Conservation (phyloP, 306 rosid genomes). For the Rosa lucieae region DNA sequence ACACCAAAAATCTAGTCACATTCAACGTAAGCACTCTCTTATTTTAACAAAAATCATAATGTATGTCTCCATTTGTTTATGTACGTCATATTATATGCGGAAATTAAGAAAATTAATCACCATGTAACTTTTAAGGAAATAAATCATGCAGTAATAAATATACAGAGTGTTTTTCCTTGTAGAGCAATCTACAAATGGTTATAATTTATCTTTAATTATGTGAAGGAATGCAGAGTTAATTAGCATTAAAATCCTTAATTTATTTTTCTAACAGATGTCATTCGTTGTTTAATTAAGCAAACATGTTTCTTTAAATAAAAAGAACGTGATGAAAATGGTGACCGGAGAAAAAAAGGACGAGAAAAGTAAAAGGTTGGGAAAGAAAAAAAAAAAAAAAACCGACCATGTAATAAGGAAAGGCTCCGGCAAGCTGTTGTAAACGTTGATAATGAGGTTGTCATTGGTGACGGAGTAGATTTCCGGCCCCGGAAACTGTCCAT, state of each 20-base stretch:
- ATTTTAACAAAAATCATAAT: too few species aligned
- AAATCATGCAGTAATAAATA: not conserved
- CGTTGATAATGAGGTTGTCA: conserved; percentile 80
- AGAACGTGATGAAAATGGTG: not conserved
- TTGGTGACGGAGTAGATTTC: conserved; percentile 75
- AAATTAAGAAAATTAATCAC: too few species aligned
- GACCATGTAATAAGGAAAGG: conserved; percentile 90
- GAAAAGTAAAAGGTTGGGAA: not conserved
- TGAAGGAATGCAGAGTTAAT: not conserved
- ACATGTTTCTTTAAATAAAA: not conserved
- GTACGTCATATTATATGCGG: not conserved
- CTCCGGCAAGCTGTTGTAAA: conserved; percentile 66
- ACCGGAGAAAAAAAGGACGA: not conserved
- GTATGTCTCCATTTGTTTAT: not conserved
- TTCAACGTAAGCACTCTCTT: not conserved
- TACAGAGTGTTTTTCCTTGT: not conserved
- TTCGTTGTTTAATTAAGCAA: not conserved
- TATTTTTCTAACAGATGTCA: not conserved
- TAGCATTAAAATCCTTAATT: not conserved
- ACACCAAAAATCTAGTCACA: not conserved
- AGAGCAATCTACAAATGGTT: not conserved
- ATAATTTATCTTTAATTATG: not conserved
- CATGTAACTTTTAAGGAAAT: not conserved
- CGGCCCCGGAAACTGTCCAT: conserved; percentile 91
- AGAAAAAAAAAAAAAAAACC: not conserved